Percentiles rank a stretch among this genome's conserved stretches.
Conservation (phyloP, 805 yeast species). For the Myxozyma sirexii region DNA sequence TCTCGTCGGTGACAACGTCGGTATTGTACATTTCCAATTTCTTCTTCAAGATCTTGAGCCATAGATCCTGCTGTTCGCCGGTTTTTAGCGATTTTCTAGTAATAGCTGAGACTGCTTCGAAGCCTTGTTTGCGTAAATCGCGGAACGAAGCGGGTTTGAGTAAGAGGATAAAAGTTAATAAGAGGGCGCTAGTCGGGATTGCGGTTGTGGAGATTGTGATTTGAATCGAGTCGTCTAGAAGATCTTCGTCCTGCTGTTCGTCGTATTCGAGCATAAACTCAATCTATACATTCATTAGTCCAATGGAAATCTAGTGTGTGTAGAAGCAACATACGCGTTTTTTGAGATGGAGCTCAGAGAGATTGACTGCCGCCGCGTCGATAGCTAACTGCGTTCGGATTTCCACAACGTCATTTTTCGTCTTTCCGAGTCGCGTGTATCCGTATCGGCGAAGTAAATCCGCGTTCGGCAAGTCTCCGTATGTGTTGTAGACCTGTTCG, state of each 20-base stretch:
- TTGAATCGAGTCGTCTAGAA: conserved; percentile 28
- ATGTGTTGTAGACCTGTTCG: conserved; percentile 82
- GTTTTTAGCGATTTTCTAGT: conserved; percentile 25
- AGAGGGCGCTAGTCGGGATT: conserved; percentile 25
- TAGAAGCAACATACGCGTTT: conserved; percentile 18
- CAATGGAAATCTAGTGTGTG: too few species aligned
- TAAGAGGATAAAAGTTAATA: conserved; percentile 23
- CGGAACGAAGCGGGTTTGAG: conserved; percentile 26
- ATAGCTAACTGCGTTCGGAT: conserved; percentile 52
- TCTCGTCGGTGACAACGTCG: conserved; percentile 32
- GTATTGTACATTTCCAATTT: conserved; percentile 21
- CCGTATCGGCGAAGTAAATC: conserved; percentile 91
- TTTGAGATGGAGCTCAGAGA: conserved; percentile 22
- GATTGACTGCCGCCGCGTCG: conserved; percentile 41
- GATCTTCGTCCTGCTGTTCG: conserved; percentile 25
- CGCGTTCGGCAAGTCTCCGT: conserved; percentile 89
- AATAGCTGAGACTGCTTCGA: conserved; percentile 6
- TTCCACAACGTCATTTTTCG: conserved; percentile 72
- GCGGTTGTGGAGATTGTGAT: conserved; percentile 20
- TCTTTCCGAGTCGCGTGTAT: conserved; percentile 57
- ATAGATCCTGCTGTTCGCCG: conserved; percentile 28
- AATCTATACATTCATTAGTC: conserved; percentile 1
- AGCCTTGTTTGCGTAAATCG: conserved; percentile 16
- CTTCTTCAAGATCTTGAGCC: conserved; percentile 18
- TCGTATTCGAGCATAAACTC: conserved; percentile 25